A percentile compares a stretch with the other conserved stretches of the same genome.
These are phyloP conservation scores for Backusella luteola DNA, from an alignment of 192 early-diverging fungal species.

Conservation along the genomic window DNA sequence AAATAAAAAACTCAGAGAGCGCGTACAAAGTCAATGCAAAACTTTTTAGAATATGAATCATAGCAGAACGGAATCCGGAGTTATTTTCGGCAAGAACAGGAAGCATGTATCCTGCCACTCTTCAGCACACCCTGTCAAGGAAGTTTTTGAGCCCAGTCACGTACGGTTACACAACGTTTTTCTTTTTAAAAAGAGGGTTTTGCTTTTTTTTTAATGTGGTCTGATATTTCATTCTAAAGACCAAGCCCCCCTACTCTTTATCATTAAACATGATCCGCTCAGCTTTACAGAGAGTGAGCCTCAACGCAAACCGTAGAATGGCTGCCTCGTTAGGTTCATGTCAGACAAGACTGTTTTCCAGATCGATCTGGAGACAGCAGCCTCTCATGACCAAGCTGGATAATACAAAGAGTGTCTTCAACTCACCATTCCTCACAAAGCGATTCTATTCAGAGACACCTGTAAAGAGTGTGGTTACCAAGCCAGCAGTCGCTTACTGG, in stretches of 20 bases:
- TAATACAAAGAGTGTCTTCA: neutral
- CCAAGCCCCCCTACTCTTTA: neutral
- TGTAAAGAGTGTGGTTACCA: neutral
- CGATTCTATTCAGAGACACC: neutral
- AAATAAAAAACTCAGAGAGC: neutral
- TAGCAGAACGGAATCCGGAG: neutral
- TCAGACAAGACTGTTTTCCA: constrained; percentile 1
- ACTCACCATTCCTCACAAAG: neutral
- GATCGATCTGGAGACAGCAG: neutral
- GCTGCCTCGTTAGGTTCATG: neutral
- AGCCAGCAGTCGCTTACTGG: constrained; percentile 89
- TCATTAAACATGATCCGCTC: constrained; percentile 1
- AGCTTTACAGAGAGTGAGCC: constrained; percentile 3
- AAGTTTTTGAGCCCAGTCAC: neutral
- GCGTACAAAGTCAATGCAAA: neutral
- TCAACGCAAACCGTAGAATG: neutral
- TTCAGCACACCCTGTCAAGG: neutral
- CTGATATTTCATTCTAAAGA: constrained; percentile 3
- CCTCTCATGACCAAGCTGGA: neutral
- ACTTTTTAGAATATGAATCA: neutral
- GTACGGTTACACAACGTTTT: neutral
- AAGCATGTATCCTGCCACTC: neutral
- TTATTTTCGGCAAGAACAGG: neutral
- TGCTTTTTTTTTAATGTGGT: neutral
- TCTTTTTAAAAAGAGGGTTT: neutral